Evolutionary conservation across 2,329 filamentous ascomycete species (phyloP), one percentile per base, ranked within the genome.

Genomic region (Exserohilum rostratum): DNA sequence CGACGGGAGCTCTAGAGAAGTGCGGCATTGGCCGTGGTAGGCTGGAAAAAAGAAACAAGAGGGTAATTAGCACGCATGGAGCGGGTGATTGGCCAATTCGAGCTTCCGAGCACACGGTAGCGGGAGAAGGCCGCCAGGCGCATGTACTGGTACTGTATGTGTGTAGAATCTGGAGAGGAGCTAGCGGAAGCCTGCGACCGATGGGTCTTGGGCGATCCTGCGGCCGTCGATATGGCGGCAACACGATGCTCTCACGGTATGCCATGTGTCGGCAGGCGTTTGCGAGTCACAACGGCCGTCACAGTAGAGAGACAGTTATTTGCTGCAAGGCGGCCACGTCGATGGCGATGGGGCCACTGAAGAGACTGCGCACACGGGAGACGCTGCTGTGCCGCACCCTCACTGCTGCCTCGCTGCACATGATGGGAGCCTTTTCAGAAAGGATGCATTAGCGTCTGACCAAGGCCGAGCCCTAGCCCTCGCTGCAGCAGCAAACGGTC

Each of bases 321-420:
- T 62, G 68, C 58, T 61, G 58, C 56, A 54, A 60, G 61, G 18
- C 55, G 60, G 67, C 68, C 68, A 71, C 67, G 67, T 70, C 63
- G 60, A 60, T 53, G 46, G 25, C 29, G 39, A 54, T 45, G 52
- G 54, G 48, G 49, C 48, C 44, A 50, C 49, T 46, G 57, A n/a
- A n/a, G 43, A 58, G 51, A 55, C 37, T 22, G 51, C 55, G 60
- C 44, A 55, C 31, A 55, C 45, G 48, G 40, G 54, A 61, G 34
- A 25, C 27, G 55, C 34, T 35, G 39, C 61, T 53, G 57, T 56
- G 53, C 53, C 53, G 53, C 53, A 55, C 44, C 35, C 53, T 30
- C 35, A 20, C 64, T 67, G 63, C 61, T 63, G 57, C 43, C 35
- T 39, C 40, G 25, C 27, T 46, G 55, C 60, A 65, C 52, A 33